A percentile compares a stretch with the other conserved stretches of the same genome.
These are phyloP conservation scores for Saccharomyces hybrid DNA, from an alignment of 1,139 yeast genomes.

Conservation along the genomic window DNA sequence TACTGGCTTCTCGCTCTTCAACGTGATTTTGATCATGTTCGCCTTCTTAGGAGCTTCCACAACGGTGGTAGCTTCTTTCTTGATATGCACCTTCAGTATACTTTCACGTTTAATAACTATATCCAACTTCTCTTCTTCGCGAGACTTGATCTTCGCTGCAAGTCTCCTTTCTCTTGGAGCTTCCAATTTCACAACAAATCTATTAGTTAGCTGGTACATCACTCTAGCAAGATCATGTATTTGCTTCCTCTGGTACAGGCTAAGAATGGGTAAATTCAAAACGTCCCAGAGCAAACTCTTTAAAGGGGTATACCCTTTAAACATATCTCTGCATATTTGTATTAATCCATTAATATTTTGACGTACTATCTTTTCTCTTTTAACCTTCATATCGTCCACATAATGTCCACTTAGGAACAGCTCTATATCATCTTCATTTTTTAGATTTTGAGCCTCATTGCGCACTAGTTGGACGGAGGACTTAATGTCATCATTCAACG, in stretches of 20 bases:
- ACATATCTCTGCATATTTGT: constrained; percentile 57
- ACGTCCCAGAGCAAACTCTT: constrained; percentile 58
- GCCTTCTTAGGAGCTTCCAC: constrained; percentile 15
- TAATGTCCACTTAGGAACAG: constrained; percentile 44
- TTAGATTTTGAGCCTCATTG: constrained; percentile 2
- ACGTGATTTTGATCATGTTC: constrained; percentile 5
- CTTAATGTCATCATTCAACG: constrained; percentile 65
- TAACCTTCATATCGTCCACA: constrained; percentile 37
- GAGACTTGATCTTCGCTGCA: constrained; percentile 41
- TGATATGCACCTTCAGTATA: constrained; percentile 30
- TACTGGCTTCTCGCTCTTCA: constrained; percentile 2
- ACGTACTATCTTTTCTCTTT: constrained; percentile 43
- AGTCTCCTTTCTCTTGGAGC: constrained; percentile 65
- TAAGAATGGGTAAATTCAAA: constrained; percentile 52
- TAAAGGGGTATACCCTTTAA: constrained; percentile 57
- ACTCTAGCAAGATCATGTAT: constrained; percentile 61
- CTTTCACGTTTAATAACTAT: constrained; percentile 33
- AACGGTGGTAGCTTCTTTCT: neutral
- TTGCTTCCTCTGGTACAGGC: constrained; percentile 53
- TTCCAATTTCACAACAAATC: constrained; percentile 52
- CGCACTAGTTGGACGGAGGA: constrained; percentile 20
- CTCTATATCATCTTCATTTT: constrained; percentile 4
- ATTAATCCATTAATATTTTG: constrained; percentile 41
- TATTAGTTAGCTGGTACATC: constrained; percentile 56
- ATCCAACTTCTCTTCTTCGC: constrained; percentile 19